phyloP scores from a whole-genome alignment of 2,329 filamentous ascomycete species.

The Metarhizium robertsii region DNA sequence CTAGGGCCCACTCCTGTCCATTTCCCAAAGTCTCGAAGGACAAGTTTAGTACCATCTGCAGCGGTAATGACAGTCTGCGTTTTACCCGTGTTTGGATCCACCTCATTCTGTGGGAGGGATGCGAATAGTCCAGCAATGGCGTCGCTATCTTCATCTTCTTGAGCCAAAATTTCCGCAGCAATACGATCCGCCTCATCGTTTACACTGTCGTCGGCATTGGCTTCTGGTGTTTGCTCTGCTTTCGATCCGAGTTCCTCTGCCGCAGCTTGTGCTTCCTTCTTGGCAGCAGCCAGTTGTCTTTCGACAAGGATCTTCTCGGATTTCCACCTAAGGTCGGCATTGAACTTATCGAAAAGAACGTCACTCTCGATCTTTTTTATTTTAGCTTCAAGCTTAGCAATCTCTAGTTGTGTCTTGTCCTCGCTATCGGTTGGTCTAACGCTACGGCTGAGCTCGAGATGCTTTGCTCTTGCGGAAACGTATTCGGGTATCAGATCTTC shows the following conservation, averaged over 20 bases:
- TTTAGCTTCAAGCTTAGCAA: constrained; percentile 62
- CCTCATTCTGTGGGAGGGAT: constrained; percentile 50
- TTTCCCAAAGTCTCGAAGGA: constrained; percentile 76
- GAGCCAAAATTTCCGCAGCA: constrained; percentile 47
- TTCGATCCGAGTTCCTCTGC: constrained; percentile 9
- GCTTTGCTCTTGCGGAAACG: constrained; percentile 60
- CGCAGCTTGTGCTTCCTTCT: constrained; percentile 23
- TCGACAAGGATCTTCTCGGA: constrained; percentile 49
- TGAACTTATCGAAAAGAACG: constrained; percentile 59
- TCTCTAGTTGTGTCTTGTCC: constrained; percentile 31
- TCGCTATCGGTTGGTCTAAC: constrained; percentile 13
- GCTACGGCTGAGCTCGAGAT: constrained; percentile 41
- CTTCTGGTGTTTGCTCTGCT: constrained; percentile 24
- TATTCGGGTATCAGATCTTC: constrained; percentile 69
- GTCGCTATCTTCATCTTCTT: constrained; percentile 46
- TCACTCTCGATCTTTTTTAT: constrained; percentile 70
- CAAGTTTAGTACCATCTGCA: constrained; percentile 44
- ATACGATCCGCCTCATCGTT: constrained; percentile 48
- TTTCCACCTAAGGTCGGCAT: constrained; percentile 59
- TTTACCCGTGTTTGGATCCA: constrained; percentile 49
- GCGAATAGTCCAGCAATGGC: constrained; percentile 43
- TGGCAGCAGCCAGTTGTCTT: constrained; percentile 46
- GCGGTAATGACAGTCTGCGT: constrained; percentile 45
- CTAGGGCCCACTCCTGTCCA: constrained; percentile 68
- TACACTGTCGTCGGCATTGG: constrained; percentile 26